Percentiles rank a stretch among this genome's conserved stretches.
phyloP scores from a whole-genome alignment of 768 basidiomycete species.

The Kondoa subrosea region DNA sequence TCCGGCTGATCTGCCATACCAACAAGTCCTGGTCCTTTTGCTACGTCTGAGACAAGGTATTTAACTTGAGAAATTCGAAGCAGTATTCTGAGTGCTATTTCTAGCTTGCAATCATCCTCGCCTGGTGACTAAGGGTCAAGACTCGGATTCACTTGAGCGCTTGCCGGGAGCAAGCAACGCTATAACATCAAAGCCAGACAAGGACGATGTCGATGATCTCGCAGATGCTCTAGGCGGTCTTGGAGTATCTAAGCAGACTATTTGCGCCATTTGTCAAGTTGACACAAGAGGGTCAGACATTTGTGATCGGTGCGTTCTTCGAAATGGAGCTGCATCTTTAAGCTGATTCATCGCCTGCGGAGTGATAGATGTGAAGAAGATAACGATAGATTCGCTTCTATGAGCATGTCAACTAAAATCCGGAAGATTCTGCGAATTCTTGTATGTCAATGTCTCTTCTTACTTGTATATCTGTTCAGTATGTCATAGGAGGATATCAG shows the following conservation, averaged over 20 bases:
- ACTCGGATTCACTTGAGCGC: slow-evolving; percentile 11
- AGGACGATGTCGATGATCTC: slow-evolving; percentile 50
- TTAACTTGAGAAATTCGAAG: too few relatives aligned
- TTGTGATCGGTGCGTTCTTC: not conserved
- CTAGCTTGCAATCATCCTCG: slow-evolving; percentile 80
- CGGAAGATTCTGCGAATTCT: slow-evolving; percentile 63
- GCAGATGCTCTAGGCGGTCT: slow-evolving; percentile 55
- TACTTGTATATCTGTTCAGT: not conserved
- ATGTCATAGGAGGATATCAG: slow-evolving; percentile 38
- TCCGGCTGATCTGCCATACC: slow-evolving; percentile 34
- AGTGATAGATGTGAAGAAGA: slow-evolving; percentile 46
- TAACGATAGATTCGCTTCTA: slow-evolving; percentile 39
- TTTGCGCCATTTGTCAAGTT: slow-evolving; percentile 28
- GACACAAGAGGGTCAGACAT: not conserved
- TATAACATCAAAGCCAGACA: slow-evolving; percentile 32
- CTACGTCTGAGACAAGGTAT: slow-evolving; percentile 53
- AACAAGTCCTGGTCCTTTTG: slow-evolving; percentile 33
- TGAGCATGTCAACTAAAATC: slow-evolving; percentile 50
- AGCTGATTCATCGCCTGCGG: slow-evolving; percentile 31
- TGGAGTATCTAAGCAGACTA: slow-evolving; percentile 37
- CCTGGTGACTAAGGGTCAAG: slow-evolving; percentile 51
- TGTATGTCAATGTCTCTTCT: not conserved
- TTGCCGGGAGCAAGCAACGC: not conserved
- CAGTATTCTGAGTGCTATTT: slow-evolving; percentile 45
- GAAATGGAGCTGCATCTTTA: not conserved